Base-by-base conservation (phyloP, 2,329 filamentous ascomycete genomes). In the Sporothrix dimorphospora region DNA sequence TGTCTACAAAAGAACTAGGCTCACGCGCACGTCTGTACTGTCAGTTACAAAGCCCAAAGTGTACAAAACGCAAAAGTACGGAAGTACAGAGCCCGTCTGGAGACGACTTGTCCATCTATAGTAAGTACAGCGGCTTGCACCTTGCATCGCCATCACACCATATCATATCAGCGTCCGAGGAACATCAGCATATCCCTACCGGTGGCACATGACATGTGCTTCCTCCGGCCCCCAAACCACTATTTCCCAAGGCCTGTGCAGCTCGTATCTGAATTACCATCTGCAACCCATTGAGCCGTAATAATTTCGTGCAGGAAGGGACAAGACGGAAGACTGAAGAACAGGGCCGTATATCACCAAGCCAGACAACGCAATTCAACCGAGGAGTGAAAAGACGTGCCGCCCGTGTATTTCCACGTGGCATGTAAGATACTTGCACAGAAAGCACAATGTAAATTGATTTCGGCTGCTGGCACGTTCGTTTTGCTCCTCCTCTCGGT, bases 331-430 rank as follows among this genome's bases (percentile, higher is more conserved):
- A 3, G 51, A 27, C 51, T 27, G 12, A 30, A 16, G 51, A 40
- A 27, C 12, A 19, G 12, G 30, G 12, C n/a, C 14, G 27, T 65
- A 45, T 27, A 27, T 65, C 38, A 45, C 38, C 59, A 65, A 12
- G 38, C 38, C 14, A 45, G 11, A 45, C 9, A 65, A 16, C 12
- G 16, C 4, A 45, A 65, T 27, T 65, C 21, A 45, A 45, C 59
- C 38, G 59, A 65, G 38, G 38, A 45, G 12, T 14, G 51, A 30
- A 16, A 45, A 12, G 38, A 42, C 38, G 38, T 65, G 59, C 59
- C 38, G 59, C 16, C n/a, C 21, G 11, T 45, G n/a, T 45, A 27
- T 65, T 42, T 65, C 38, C 59, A 65, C 59, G 59, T 45, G 59
- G 38, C n/a, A 53, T 40, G 30, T n/a, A n/a, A n/a, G n/a, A n/a